Evolutionary conservation across 345 rosid genomes (phyloP).

Genomic region (Brassica incana): DNA sequence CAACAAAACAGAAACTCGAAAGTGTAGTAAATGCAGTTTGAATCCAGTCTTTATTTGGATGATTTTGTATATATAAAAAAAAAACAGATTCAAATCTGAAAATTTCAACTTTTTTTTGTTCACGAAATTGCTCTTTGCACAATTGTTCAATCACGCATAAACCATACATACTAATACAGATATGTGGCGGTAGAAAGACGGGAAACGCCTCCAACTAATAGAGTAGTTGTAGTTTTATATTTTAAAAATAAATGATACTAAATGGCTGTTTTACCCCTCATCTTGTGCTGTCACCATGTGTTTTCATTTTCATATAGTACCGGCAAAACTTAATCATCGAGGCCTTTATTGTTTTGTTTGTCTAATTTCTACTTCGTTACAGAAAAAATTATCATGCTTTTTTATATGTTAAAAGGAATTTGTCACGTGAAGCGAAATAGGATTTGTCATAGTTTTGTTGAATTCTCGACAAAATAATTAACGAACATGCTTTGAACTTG

Average conservation of each 20-base stretch:
- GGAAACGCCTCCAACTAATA: background rate
- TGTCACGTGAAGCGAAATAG: background rate
- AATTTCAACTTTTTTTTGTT: background rate
- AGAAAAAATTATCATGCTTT: background rate
- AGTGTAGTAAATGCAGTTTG: slow-evolving; percentile 21
- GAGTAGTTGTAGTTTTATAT: background rate
- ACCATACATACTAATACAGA: background rate
- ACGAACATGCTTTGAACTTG: slow-evolving; percentile 17
- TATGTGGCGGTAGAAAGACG: background rate
- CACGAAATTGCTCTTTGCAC: background rate
- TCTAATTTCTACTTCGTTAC: slow-evolving; percentile 4
- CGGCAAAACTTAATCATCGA: background rate
- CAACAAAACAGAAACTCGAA: slow-evolving; percentile 3
- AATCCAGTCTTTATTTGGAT: slow-evolving; percentile 19
- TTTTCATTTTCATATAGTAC: background rate
- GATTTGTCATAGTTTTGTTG: slow-evolving; percentile 6
- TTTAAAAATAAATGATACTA: background rate
- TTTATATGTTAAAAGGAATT: background rate
- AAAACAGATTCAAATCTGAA: slow-evolving; percentile 2
- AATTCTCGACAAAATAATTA: slow-evolving; percentile 10
- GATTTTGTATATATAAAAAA: slow-evolving; percentile 29
- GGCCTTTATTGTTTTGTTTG: background rate
- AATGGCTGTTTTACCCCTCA: background rate
- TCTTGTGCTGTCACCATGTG: background rate
- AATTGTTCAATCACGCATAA: background rate